phyloP scores from a whole-genome alignment of 345 rosid species.

The Corchorus capsularis region DNA sequence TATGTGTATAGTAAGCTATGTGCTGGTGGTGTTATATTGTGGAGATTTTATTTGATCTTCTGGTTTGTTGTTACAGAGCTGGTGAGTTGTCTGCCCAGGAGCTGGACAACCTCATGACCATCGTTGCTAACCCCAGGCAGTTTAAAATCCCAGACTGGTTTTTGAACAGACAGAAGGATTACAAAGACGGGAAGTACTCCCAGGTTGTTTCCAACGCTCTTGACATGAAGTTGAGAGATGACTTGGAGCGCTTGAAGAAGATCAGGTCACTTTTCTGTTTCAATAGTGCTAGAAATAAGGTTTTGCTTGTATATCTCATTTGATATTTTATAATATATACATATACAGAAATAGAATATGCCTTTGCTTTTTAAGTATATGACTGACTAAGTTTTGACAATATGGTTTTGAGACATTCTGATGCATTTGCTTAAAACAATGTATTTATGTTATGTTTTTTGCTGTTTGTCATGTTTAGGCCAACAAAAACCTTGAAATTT shows the following conservation, averaged over 20 bases:
- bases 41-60: neutral
- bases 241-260: conserved; percentile 89
- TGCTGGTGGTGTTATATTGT: neutral
- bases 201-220: conserved; percentile 91
- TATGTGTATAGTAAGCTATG: neutral
- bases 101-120: conserved; percentile 81
- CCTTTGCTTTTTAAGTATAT: too few species aligned
- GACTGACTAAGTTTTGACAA: too few species aligned
- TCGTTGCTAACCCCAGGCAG: conserved; percentile 88
- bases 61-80: conserved; percentile 45
- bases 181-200: conserved; percentile 86
- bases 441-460: too few species aligned
- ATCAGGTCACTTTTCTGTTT: conserved; percentile 49
- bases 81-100: conserved; percentile 84
- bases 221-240: conserved; percentile 97
- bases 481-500: too few species aligned
- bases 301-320: too few species aligned
- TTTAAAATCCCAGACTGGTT: conserved; percentile 96
- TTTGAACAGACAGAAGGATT: conserved; percentile 89
- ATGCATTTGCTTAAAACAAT: too few species aligned
- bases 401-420: too few species aligned
- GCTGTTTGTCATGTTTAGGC: too few species aligned
- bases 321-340: too few species aligned
- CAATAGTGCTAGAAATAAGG: too few species aligned
- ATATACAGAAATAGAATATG: too few species aligned